Evolutionary conservation across 2,329 filamentous ascomycete species (phyloP).

Genomic region (Penicillium concentricum): DNA sequence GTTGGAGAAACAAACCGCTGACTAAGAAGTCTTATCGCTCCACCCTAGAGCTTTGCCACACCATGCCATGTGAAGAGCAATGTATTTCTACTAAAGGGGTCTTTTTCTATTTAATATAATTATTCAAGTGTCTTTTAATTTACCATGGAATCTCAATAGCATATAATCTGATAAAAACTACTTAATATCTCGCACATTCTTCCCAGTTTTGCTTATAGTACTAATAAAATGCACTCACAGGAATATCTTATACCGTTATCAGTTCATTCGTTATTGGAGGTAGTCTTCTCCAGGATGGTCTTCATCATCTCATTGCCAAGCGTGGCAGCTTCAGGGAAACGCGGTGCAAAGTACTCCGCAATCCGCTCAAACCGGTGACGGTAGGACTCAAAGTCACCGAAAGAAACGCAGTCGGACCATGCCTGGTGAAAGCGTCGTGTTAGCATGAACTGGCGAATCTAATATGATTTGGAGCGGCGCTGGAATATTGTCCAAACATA

Average conservation of each 20-base stretch:
- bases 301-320: constrained; percentile 97
- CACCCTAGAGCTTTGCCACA: not conserved
- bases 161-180: not conserved
- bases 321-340: constrained; percentile 82
- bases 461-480: not conserved
- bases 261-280: constrained; percentile 15
- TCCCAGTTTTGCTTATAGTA: not conserved
- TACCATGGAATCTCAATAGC: not conserved
- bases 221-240: not conserved
- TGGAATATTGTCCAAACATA: constrained; percentile 33
- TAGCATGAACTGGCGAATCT: not conserved
- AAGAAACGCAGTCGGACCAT: constrained; percentile 89
- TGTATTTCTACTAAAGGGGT: not conserved
- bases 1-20: constrained; percentile 18
- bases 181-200: not conserved
- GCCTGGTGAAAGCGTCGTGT: constrained; percentile 49
- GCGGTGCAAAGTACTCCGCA: constrained; percentile 84
- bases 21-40: constrained; percentile 20
- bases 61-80: not conserved
- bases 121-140: not conserved
- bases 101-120: not conserved
- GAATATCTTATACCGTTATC: constrained; percentile 4
- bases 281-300: constrained; percentile 81
- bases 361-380: constrained; percentile 86
- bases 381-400: constrained; percentile 92